Evolutionary conservation across 1,284 basidiomycete species (phyloP).

Genomic region (Malassezia dermatis): DNA sequence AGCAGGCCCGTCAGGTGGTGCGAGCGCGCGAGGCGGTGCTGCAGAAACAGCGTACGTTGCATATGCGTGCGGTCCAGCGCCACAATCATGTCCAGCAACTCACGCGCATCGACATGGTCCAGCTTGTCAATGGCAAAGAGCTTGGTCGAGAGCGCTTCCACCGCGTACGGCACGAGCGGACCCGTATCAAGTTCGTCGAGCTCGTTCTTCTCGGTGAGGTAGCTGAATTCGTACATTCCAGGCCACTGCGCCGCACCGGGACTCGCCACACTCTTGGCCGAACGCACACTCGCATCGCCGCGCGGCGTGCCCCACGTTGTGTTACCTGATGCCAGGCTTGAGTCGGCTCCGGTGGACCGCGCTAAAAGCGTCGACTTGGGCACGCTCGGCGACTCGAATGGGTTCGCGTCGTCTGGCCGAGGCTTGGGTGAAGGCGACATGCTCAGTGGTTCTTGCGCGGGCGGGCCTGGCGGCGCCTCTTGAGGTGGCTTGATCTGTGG

Average conservation of each 20-base stretch:
- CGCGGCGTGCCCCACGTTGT: conserved; percentile 8
- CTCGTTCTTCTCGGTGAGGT: conserved; percentile 14
- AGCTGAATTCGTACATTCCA: conserved; percentile 13
- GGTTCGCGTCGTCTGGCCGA: not conserved
- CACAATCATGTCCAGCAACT: conserved; percentile 14
- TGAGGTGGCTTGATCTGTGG: not conserved
- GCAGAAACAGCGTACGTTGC: conserved; percentile 15
- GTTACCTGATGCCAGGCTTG: conserved; percentile 8
- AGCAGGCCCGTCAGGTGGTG: conserved; percentile 8
- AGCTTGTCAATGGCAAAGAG: conserved; percentile 7
- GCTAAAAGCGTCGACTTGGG: not conserved
- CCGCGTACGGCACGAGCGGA: conserved; percentile 7
- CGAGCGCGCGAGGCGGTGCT: conserved; percentile 18
- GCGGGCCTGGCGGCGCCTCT: not conserved
- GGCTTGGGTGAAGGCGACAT: not conserved
- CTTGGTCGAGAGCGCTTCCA: conserved; percentile 12
- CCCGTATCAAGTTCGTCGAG: conserved; percentile 13
- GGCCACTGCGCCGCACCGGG: conserved; percentile 1
- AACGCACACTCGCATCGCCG: not conserved
- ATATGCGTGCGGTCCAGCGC: conserved; percentile 17
- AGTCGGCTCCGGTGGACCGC: not conserved
- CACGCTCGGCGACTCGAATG: not conserved
- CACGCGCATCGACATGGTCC: conserved; percentile 11
- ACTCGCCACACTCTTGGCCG: not conserved
- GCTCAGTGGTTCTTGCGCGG: not conserved